Evolutionary conservation across 805 yeast genomes (phyloP), one percentile per base, ranked within the genome.

Genomic region (Ogataea polymorpha): DNA sequence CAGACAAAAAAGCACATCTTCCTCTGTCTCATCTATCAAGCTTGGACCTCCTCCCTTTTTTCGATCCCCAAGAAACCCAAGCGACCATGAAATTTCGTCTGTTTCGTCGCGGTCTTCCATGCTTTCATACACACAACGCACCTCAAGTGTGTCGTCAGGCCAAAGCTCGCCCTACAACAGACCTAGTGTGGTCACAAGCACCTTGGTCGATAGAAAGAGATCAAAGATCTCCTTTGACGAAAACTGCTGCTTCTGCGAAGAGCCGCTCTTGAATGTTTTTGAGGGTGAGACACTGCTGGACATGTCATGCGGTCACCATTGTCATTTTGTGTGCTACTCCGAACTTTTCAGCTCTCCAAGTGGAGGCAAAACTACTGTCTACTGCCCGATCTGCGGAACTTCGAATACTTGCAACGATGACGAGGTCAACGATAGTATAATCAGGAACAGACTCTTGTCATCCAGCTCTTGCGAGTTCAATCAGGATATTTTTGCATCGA

Each of bases 191-290:
- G 40, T 44, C 18, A 34, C 41, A 13, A 37, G 44, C 27, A 30
- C 45, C 2, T 32, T 39, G 13, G n/a, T 35, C 14, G 43, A 37
- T 10, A 46, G 31, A 20, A 39, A 40, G 21, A 31, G 44, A 17
- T 33, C 30, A 25, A 45, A 43, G 26, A 42, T 50, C 11, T 23
- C 45, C 6, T 11, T 38, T 13, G 40, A 41, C 21, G 50, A 46
- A 21, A 45, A 29, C 23, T 75, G 80, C 48, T 62, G 68, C 11
- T 60, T 73, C 28, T 75, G 80, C 52, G 63, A 64, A 11, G 79
- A 74, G 42, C 57, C 65, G 4, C 50, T 75, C 27, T 55, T 61
- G 2, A 59, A 58, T 32, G 57, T 63, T 11, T 62, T 74, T 26
- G 51, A 54, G 7, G 75, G 74, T 10, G 80, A 75, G 55, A 65